Evolutionary conservation across 1,284 basidiomycete species (phyloP).

Genomic region (Cerioporus squamosus): DNA sequence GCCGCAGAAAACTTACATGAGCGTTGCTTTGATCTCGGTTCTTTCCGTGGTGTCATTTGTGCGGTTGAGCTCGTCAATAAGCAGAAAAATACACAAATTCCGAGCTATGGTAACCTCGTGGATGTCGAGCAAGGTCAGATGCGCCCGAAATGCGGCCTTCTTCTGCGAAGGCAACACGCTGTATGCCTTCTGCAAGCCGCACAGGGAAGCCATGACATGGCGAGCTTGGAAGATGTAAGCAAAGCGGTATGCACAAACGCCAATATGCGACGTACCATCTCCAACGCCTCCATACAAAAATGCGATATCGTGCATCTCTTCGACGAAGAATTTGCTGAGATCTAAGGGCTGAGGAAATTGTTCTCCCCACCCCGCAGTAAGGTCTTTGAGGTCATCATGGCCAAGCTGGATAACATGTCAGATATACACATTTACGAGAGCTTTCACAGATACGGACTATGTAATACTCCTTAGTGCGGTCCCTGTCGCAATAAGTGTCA

Average conservation of each 20-base stretch:
- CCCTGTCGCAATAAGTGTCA: neutral
- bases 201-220: conserved; percentile 27
- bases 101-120: conserved; percentile 30
- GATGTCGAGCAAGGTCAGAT: conserved; percentile 32
- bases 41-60: neutral
- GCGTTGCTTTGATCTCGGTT: conserved; percentile 10
- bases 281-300: conserved; percentile 29
- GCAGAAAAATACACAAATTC: conserved; percentile 27
- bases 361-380: conserved; percentile 14
- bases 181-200: conserved; percentile 21
- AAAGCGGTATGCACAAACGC: neutral
- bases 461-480: conserved; percentile 3
- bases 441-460: neutral
- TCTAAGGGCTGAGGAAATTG: conserved; percentile 3
- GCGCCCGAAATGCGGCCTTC: conserved; percentile 17
- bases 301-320: conserved; percentile 12
- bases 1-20: conserved; percentile 14
- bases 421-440: neutral
- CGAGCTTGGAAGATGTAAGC: conserved; percentile 5
- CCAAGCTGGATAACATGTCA: conserved; percentile 5
- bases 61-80: conserved; percentile 22
- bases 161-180: conserved; percentile 10
- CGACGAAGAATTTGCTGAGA: neutral
- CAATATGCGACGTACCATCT: conserved; percentile 16
- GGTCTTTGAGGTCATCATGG: conserved; percentile 18